phyloP scores from a whole-genome alignment of 805 yeast genomes.

The Isabelozyma heimii region DNA sequence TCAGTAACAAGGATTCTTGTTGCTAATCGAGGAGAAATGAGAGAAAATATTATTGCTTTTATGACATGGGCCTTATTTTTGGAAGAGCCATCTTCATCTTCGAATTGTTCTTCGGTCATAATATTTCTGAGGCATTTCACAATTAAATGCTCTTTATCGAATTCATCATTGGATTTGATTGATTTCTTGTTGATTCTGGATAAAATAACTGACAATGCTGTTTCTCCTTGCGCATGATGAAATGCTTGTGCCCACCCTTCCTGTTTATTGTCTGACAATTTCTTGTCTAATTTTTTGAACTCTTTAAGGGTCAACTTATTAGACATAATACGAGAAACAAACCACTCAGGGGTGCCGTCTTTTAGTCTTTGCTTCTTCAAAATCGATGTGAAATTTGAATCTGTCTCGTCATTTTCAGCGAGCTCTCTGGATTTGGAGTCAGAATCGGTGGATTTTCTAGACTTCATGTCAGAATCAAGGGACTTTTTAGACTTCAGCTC shows the following conservation, averaged over 20 bases:
- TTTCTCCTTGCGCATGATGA: conserved; percentile 42
- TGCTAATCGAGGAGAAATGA: conserved; percentile 37
- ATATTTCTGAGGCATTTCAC: conserved; percentile 37
- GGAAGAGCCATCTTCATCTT: conserved; percentile 8
- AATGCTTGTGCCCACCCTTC: conserved; percentile 29
- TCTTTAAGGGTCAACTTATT: conserved; percentile 31
- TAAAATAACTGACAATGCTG: conserved; percentile 38
- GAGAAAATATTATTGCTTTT: conserved; percentile 34
- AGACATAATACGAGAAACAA: conserved; percentile 33
- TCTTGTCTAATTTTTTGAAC: conserved; percentile 32
- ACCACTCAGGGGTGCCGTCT: conserved; percentile 43
- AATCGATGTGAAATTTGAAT: conserved; percentile 5
- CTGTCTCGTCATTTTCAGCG: background rate
- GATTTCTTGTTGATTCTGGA: conserved; percentile 38
- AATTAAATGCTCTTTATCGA: conserved; percentile 37
- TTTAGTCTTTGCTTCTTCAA: conserved; percentile 23
- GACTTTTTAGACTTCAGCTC: too few relatives aligned
- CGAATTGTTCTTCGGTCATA: conserved; percentile 21
- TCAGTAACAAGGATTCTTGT: conserved; percentile 42
- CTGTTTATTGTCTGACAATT: conserved; percentile 20
- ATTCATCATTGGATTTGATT: conserved; percentile 44
- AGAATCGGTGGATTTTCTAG: background rate
- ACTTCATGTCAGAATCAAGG: too few relatives aligned
- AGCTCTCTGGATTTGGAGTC: background rate
- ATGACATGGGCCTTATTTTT: conserved; percentile 31